phyloP scores from a whole-genome alignment of 164 flowering plant species.

The Dillenia suffruticosa region DNA sequence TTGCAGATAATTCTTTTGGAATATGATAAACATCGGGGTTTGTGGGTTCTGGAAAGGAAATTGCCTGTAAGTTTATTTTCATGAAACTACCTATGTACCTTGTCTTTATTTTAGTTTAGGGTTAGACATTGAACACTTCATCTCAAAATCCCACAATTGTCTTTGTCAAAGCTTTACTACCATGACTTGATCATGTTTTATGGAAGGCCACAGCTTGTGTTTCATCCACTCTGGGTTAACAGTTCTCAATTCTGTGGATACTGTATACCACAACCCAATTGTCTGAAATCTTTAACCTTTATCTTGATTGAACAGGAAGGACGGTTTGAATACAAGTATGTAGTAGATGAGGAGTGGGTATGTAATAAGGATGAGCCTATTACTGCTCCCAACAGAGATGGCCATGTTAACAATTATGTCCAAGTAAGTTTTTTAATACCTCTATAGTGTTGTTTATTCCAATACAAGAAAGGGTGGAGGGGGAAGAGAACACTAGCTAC shows the following conservation, averaged over 20 bases:
- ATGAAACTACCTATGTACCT: too few relatives aligned
- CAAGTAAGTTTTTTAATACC: slow-evolving; percentile 32
- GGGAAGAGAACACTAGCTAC: not conserved
- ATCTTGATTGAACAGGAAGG: slow-evolving; percentile 60
- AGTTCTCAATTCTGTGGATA: too few relatives aligned
- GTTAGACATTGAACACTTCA: too few relatives aligned
- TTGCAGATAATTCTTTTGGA: slow-evolving; percentile 61
- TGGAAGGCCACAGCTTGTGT: too few relatives aligned
- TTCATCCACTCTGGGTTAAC: too few relatives aligned
- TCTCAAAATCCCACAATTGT: too few relatives aligned
- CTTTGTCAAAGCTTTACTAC: too few relatives aligned
- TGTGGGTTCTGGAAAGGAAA: slow-evolving; percentile 74
- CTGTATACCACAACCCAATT: too few relatives aligned
- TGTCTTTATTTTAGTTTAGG: too few relatives aligned
- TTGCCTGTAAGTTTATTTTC: slow-evolving; percentile 50
- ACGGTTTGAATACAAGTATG: slow-evolving; percentile 83
- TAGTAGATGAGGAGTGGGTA: slow-evolving; percentile 81
- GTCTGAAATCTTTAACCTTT: too few relatives aligned
- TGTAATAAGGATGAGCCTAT: slow-evolving; percentile 49
- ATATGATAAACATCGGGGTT: slow-evolving; percentile 40
- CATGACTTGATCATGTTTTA: too few relatives aligned
- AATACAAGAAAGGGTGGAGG: not conserved
- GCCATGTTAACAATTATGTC: slow-evolving; percentile 88
- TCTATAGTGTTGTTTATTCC: not conserved
- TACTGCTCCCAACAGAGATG: slow-evolving; percentile 66